Base-by-base conservation (phyloP, 371 early-diverging fungal species). In the Sanchytrium tribonematis region DNA sequence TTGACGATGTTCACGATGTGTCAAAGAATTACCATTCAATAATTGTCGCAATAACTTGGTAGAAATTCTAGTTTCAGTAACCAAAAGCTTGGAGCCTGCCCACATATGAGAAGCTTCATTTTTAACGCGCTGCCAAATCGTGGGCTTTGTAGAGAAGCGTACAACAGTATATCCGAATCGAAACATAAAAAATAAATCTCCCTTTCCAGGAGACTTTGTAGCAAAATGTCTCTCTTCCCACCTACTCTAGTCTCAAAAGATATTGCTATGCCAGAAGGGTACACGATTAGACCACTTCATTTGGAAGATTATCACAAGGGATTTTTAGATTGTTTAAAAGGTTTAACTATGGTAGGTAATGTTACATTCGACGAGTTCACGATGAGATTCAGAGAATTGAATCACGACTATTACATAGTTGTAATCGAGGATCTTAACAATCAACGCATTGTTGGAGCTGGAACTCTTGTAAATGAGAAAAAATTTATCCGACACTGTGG, bases 401-500 rank as follows among this genome's bases (percentile, higher is more conserved):
- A 74, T 67, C 69, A 75, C 0, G 73, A 72, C n/a, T 66, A 70
- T 66, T 76, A 28, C 29, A 80, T 89, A 67, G 90, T 93, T 17
- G 88, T 94, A 69, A 85, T 86, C 68, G 88, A 92, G 67, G 82
- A 83, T 28, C 74, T 77, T 0, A 77, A 74, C 28, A 73, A 82
- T 30, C 30, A 71, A 30, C 72, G 76, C 30, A 83, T 97, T 32
- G 88, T 90, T 30, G 97, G 89, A 1, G 85, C 88, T n/a, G 98
- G 97, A 31, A 93, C 96, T 17, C 78, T 98, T 68, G 75, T 98
- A 30, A 84, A 93, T 30, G 99, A 98, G 77, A 86, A 88, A 71
- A 98, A 98, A 81, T 93, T 97, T 74, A 83, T 95, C 30, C 86
- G 89, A 70, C 78, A 81, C 71, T 86, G 86, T 72, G 96, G 91